Percentiles rank a stretch among this genome's conserved stretches.
Conservation (phyloP, 2,329 filamentous ascomycete genomes). For the Aspergillus sp. region DNA sequence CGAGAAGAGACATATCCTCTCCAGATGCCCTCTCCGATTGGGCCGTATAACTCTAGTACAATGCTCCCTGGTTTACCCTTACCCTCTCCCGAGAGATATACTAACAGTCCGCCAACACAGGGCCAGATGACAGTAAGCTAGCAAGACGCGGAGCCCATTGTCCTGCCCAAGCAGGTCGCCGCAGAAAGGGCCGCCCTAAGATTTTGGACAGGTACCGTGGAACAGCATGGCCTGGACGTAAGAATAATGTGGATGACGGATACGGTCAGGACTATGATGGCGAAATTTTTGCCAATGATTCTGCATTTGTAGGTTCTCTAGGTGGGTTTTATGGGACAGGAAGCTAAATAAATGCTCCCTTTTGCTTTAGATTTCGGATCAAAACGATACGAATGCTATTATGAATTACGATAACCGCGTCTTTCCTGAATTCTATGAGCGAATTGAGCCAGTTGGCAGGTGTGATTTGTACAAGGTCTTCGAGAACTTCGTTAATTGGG, state of each 20-base stretch:
- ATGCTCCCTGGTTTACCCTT: background rate
- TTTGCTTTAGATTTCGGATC: too few relatives aligned
- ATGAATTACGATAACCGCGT: too few relatives aligned
- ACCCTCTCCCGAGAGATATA: background rate
- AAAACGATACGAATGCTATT: too few relatives aligned
- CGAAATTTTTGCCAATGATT: background rate
- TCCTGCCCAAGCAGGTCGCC: background rate
- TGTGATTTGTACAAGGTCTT: too few relatives aligned
- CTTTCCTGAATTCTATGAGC: too few relatives aligned
- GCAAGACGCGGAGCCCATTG: background rate
- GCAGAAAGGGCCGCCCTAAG: background rate
- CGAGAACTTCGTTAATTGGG: too few relatives aligned
- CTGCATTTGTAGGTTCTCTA: too few relatives aligned
- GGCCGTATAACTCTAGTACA: background rate
- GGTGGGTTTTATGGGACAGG: too few relatives aligned
- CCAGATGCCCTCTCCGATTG: background rate
- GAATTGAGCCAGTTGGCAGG: too few relatives aligned
- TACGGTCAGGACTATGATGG: background rate
- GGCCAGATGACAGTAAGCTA: background rate
- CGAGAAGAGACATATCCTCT: background rate
- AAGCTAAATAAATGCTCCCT: too few relatives aligned
- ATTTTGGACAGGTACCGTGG: background rate
- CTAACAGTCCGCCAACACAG: background rate
- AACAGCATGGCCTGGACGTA: background rate
- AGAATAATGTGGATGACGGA: background rate